Percentiles rank a stretch among this genome's conserved stretches.
Evolutionary conservation across 2,329 filamentous ascomycete genomes (phyloP).

Genomic region (Penicillium sp.): DNA sequence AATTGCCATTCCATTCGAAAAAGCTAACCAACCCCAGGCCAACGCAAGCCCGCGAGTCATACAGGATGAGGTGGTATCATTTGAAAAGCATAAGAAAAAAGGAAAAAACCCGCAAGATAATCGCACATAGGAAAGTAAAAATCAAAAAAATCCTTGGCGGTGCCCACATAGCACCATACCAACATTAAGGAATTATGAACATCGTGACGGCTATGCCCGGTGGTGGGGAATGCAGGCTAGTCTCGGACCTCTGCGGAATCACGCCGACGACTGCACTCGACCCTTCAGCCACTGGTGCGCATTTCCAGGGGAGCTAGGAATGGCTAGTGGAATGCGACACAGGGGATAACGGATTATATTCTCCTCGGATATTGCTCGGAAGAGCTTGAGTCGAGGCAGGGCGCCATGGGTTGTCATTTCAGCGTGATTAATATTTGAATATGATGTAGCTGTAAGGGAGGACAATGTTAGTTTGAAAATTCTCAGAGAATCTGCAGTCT

Average conservation of each 20-base stretch:
- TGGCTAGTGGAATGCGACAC: not conserved
- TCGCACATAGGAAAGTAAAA: slow-evolving; percentile 17
- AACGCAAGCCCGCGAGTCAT: slow-evolving; percentile 29
- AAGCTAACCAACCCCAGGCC: slow-evolving; percentile 27
- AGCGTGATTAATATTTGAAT: slow-evolving; percentile 69
- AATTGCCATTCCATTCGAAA: slow-evolving; percentile 34
- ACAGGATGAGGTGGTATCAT: slow-evolving; percentile 44
- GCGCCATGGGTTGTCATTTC: not conserved
- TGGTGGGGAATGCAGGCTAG: slow-evolving; percentile 23
- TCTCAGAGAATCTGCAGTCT: not conserved
- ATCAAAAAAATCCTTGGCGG: slow-evolving; percentile 17
- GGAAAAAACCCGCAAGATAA: slow-evolving; percentile 17
- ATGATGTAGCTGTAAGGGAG: slow-evolving; percentile 69
- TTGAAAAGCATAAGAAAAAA: slow-evolving; percentile 24
- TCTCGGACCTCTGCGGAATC: slow-evolving; percentile 32
- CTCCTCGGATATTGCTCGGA: not conserved
- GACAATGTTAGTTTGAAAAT: not conserved
- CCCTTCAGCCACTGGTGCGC: slow-evolving; percentile 2
- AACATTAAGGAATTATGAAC: slow-evolving; percentile 24
- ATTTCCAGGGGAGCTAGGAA: slow-evolving; percentile 1
- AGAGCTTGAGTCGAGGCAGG: not conserved
- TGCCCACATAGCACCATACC: slow-evolving; percentile 4
- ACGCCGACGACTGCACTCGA: slow-evolving; percentile 15
- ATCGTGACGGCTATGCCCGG: slow-evolving; percentile 19
- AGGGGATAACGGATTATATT: not conserved